phyloP scores from a whole-genome alignment of 805 yeast species.

The Kodamaea sagamina region DNA sequence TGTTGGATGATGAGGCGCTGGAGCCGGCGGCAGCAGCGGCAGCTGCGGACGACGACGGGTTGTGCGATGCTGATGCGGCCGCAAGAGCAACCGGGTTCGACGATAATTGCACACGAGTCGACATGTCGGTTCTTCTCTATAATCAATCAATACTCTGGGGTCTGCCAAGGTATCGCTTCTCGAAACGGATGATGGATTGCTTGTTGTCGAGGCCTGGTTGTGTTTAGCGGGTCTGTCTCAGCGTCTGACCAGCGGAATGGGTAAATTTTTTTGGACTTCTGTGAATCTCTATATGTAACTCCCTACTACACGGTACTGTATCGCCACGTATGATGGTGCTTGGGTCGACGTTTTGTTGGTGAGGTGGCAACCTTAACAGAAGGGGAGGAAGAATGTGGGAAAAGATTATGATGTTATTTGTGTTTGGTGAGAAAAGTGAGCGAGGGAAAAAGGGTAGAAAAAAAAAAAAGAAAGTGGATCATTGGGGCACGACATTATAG shows the following conservation, averaged over 20 bases:
- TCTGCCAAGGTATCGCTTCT: too few relatives aligned
- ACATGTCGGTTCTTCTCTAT: conserved; percentile 17
- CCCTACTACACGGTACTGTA: conserved; percentile 7
- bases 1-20: conserved; percentile 19
- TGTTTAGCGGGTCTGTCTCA: background rate
- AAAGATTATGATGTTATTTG: conserved; percentile 7
- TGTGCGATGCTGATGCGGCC: conserved; percentile 39
- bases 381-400: conserved; percentile 6
- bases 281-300: background rate
- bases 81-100: conserved; percentile 43
- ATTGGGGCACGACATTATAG: background rate
- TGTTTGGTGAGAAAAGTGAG: conserved; percentile 6
- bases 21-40: conserved; percentile 19
- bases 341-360: conserved; percentile 1
- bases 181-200: background rate
- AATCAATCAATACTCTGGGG: too few relatives aligned
- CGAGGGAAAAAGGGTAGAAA: conserved; percentile 2
- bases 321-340: conserved; percentile 3
- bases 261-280: background rate
- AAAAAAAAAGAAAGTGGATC: conserved; percentile 6
- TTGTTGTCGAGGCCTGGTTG: background rate
- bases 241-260: too few relatives aligned
- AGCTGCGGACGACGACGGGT: conserved; percentile 16
- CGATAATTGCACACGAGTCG: conserved; percentile 28
- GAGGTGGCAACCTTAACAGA: conserved; percentile 4